phyloP scores from a whole-genome alignment of 1,284 basidiomycete genomes.

The Naganishia cerealis region DNA sequence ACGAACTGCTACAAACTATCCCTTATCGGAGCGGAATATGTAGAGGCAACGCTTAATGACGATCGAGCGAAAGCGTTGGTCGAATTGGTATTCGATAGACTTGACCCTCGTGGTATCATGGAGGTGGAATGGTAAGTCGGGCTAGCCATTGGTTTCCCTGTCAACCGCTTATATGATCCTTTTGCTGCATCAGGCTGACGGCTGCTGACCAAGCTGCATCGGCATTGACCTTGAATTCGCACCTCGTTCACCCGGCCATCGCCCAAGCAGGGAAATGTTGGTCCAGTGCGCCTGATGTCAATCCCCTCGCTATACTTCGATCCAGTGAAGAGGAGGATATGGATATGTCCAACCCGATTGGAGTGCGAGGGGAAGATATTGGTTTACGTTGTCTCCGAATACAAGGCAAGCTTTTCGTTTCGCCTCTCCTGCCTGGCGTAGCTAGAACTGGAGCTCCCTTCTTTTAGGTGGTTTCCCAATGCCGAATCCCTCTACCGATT shows the following conservation, averaged over 20 bases:
- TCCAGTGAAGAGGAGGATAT: neutral
- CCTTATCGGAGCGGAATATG: slow-evolving; percentile 29
- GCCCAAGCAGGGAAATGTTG: slow-evolving; percentile 45
- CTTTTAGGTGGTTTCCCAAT: slow-evolving; percentile 28
- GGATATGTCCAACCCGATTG: slow-evolving; percentile 19
- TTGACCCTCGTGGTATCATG: slow-evolving; percentile 18
- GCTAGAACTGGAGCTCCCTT: neutral
- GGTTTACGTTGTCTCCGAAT: slow-evolving; percentile 15
- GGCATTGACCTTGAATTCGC: slow-evolving; percentile 32
- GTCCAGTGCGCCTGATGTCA: slow-evolving; percentile 31
- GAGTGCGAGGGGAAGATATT: slow-evolving; percentile 14
- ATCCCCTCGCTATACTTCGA: neutral
- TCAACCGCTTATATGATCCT: neutral
- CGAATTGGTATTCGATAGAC: slow-evolving; percentile 18
- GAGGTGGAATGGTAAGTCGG: slow-evolving; percentile 20
- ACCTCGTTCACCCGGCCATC: slow-evolving; percentile 47
- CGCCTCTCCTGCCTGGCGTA: neutral
- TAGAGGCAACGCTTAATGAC: slow-evolving; percentile 24
- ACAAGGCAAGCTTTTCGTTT: slow-evolving; percentile 8
- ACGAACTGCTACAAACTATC: slow-evolving; percentile 27
- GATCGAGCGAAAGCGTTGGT: slow-evolving; percentile 16
- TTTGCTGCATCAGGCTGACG: slow-evolving; percentile 3
- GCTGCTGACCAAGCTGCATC: slow-evolving; percentile 17
- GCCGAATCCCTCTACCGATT: slow-evolving; percentile 19
- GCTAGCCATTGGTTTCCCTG: neutral